Conservation (phyloP, 305 asterid genomes). For the Solanum hybrid region DNA sequence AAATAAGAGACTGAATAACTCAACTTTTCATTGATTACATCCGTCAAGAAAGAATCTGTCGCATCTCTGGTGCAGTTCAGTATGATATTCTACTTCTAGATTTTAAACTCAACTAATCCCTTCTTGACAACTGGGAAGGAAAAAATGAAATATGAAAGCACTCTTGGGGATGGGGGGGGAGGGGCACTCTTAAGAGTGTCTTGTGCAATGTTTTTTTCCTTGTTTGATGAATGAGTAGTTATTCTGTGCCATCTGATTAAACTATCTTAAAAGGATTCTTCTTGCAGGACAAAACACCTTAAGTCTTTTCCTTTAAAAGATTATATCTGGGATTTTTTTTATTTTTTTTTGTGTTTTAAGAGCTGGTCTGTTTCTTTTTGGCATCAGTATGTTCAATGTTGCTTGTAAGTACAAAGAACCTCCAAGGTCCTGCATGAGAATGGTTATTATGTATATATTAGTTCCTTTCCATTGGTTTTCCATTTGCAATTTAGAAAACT, state of each 20-base stretch:
- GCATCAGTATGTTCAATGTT: background rate
- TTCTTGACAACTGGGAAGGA: background rate
- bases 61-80: background rate
- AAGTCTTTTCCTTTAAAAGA: background rate
- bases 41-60: background rate
- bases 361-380: background rate
- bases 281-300: background rate
- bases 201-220: background rate
- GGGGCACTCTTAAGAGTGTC: background rate
- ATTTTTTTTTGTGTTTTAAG: background rate
- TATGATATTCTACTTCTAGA: background rate
- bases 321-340: background rate
- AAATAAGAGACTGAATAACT: background rate
- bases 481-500: background rate
- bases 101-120: background rate
- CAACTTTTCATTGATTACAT: background rate
- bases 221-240: background rate
- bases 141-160: background rate
- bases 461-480: background rate
- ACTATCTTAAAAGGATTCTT: background rate
- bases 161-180: background rate
- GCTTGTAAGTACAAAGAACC: background rate
- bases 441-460: background rate
- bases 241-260: background rate
- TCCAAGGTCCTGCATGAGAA: background rate